Evolutionary conservation across 2,329 filamentous ascomycete genomes (phyloP).

Genomic region (Esteya vermicola): DNA sequence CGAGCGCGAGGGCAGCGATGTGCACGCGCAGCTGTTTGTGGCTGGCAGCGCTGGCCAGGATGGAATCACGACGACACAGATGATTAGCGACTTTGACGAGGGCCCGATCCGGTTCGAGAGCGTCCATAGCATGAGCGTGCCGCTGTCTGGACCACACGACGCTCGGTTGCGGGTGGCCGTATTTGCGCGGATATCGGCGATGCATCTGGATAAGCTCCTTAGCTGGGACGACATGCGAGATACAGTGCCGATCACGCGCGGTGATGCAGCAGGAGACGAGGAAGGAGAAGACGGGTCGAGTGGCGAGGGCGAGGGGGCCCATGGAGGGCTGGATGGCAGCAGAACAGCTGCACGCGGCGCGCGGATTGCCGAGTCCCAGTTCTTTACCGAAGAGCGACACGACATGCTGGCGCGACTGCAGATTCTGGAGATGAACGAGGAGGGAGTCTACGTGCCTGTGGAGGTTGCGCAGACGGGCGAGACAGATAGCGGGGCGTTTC

Average conservation of each 20-base stretch:
- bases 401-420: constrained; percentile 82
- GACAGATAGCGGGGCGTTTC: constrained; percentile 79
- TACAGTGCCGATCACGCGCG: constrained; percentile 45
- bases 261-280: too few relatives aligned
- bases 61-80: constrained; percentile 86
- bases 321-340: too few relatives aligned
- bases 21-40: constrained; percentile 94
- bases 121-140: constrained; percentile 94
- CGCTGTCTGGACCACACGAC: constrained; percentile 59
- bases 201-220: constrained; percentile 92
- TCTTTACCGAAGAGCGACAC: constrained; percentile 84
- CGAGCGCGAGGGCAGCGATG: constrained; percentile 86
- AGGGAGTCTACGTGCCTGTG: constrained; percentile 79
- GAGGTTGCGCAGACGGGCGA: constrained; percentile 81
- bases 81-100: constrained; percentile 90
- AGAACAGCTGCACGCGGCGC: too few relatives aligned
- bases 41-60: constrained; percentile 81
- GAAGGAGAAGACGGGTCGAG: too few relatives aligned
- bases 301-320: constrained; percentile 26
- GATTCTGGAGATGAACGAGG: constrained; percentile 81
- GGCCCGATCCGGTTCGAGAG: constrained; percentile 88
- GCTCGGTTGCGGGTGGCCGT: constrained; percentile 74
- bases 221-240: constrained; percentile 99
- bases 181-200: constrained; percentile 78
- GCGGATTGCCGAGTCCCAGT: constrained; percentile 80